Evolutionary conservation across 2,329 filamentous ascomycete genomes (phyloP).

Genomic region (Coleophoma eucalyptorum): DNA sequence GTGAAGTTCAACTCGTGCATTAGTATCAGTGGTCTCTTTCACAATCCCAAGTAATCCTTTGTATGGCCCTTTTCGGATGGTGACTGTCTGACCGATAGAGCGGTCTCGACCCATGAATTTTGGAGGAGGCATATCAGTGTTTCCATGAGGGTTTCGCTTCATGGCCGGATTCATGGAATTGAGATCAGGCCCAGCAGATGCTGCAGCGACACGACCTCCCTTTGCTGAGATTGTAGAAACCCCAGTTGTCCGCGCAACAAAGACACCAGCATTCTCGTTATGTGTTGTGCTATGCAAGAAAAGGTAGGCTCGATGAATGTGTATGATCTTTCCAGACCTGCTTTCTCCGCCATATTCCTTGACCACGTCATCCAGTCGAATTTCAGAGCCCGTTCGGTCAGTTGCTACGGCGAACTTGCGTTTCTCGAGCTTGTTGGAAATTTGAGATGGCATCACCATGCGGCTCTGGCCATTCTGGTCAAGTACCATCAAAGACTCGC

Average conservation of each 20-base stretch:
- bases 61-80: constrained; percentile 80
- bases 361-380: constrained; percentile 85
- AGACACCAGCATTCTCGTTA: constrained; percentile 84
- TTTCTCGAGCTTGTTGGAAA: constrained; percentile 81
- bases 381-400: constrained; percentile 89
- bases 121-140: constrained; percentile 59
- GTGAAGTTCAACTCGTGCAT: constrained; percentile 88
- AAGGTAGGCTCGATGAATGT: constrained; percentile 89
- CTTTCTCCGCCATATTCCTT: constrained; percentile 85
- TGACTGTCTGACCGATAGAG: constrained; percentile 87
- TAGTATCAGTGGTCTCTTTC: constrained; percentile 84
- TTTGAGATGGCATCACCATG: constrained; percentile 83
- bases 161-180: constrained; percentile 90
- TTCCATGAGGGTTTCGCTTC: constrained; percentile 60
- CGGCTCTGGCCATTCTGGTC: constrained; percentile 86
- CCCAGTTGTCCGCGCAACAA: constrained; percentile 80
- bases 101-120: constrained; percentile 75
- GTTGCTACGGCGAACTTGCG: constrained; percentile 85
- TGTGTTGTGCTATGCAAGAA: constrained; percentile 84
- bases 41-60: constrained; percentile 94
- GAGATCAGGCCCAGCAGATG: constrained; percentile 68
- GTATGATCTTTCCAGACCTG: constrained; percentile 83
- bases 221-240: constrained; percentile 93
- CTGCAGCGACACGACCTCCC: constrained; percentile 70
- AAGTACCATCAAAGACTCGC: constrained; percentile 83